Evolutionary conservation across 208 protist genomes (phyloP), one percentile per base, ranked within the genome.

Genomic region (Crithidia thermophila): DNA sequence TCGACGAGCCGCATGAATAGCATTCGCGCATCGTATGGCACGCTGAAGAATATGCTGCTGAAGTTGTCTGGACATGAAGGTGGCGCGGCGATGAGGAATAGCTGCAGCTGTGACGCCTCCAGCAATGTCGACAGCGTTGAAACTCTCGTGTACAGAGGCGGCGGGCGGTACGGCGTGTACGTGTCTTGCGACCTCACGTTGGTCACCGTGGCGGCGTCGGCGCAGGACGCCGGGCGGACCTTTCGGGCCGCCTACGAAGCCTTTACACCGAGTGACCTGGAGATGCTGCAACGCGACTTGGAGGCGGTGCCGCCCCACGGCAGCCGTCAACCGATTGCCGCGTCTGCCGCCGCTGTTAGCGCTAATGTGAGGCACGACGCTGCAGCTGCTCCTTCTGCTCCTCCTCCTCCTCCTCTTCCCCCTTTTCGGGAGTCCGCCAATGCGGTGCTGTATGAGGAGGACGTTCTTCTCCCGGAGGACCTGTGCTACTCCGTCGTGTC

Each of bases 101-200:
- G n/a, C n/a, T n/a, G n/a, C n/a, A n/a, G n/a, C n/a, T n/a, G n/a
- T n/a, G n/a, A n/a, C n/a, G n/a, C n/a, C n/a, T n/a, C n/a, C n/a
- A n/a, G n/a, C n/a, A n/a, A n/a, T n/a, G n/a, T n/a, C n/a, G n/a
- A n/a, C n/a, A n/a, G n/a, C n/a, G n/a, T n/a, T n/a, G n/a, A n/a
- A n/a, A n/a, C n/a, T n/a, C n/a, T n/a, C 3, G 55, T 61, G 21
- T 49, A 61, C 39, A 34, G 55, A 14, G 55, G 55, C 16, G 55
- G 52, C 31, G 52, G 51, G 9, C 72, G 72, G 11, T 79, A 72
- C 71, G 75, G 75, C 11, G 57, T 78, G 0, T 86, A 82, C 37
- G 30, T 86, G 18, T 82, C 81, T 18, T 63, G 55, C 16, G 64
- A 77, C 51, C 13, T 36, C 4, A 9, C 62, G 14, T 64, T 73